A percentile compares a stretch with the other conserved stretches of the same genome.
phyloP scores from a whole-genome alignment of 2,329 filamentous ascomycete genomes.

The Elsinoe perseae region DNA sequence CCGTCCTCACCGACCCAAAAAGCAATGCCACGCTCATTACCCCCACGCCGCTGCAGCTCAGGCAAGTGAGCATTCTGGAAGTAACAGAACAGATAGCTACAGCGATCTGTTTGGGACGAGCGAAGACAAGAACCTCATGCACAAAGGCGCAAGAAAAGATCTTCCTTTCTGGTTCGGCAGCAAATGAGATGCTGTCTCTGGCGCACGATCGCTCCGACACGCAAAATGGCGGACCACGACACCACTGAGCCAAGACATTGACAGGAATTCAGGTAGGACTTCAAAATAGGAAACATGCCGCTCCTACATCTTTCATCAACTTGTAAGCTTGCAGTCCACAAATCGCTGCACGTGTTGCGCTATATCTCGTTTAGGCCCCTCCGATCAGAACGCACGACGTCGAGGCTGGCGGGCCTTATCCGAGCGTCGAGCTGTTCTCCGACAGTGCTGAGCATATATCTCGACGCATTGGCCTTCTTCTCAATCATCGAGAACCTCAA shows the following conservation, averaged over 20 bases:
- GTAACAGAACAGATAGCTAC: neutral
- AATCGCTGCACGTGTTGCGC: neutral
- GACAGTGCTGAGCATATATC: neutral
- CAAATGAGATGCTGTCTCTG: neutral
- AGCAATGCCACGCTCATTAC: no score
- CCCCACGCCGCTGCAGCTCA: no score
- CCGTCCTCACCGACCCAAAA: neutral
- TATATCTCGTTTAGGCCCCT: neutral
- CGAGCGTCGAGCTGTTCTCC: neutral
- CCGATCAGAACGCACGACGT: neutral
- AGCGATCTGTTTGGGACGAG: neutral
- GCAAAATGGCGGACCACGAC: neutral
- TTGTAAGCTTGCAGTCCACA: neutral
- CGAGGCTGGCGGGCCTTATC: neutral
- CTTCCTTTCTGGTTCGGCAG: neutral
- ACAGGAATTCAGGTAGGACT: neutral
- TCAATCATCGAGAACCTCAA: no score
- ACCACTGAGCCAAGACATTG: neutral
- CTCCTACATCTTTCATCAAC: neutral
- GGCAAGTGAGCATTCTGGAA: neutral
- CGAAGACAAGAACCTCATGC: neutral
- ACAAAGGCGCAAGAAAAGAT: neutral
- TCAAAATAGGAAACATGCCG: neutral
- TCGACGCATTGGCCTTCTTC: no score
- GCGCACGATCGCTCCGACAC: neutral